Conservation (phyloP, 2,329 filamentous ascomycete species). For the Colletotrichum gigasporum region DNA sequence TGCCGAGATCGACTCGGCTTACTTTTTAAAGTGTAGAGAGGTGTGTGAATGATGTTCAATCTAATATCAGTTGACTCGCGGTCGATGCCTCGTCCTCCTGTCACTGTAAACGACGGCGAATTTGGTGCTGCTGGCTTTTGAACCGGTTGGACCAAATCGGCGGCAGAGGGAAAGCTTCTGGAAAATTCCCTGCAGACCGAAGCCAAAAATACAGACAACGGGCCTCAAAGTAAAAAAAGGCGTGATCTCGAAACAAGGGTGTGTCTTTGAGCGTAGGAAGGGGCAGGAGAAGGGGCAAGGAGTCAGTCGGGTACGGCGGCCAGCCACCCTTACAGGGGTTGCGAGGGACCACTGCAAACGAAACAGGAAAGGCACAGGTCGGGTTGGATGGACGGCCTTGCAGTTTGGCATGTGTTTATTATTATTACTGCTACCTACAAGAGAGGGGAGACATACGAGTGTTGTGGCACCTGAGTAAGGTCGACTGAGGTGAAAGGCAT, state of each 20-base stretch:
- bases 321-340: background rate
- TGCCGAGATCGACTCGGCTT: background rate
- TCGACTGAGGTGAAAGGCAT: background rate
- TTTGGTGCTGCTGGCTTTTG: no score
- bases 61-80: background rate
- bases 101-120: no score
- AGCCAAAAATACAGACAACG: background rate
- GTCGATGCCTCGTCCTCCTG: background rate
- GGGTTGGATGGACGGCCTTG: no score
- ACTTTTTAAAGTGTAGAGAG: background rate
- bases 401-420: no score
- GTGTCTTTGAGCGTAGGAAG: conserved; percentile 18
- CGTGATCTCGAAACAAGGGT: conserved; percentile 25
- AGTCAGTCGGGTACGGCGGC: conserved; percentile 4
- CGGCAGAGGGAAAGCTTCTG: background rate
- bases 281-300: conserved; percentile 18
- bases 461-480: background rate
- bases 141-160: background rate
- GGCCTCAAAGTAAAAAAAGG: background rate
- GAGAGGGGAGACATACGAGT: background rate
- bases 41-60: background rate
- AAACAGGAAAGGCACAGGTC: background rate
- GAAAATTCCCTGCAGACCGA: background rate
- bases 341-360: background rate
- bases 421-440: no score